A percentile compares a stretch with the other conserved stretches of the same genome.
Conservation (phyloP, 2,329 filamentous ascomycete genomes). For the Ophiostoma sp. region DNA sequence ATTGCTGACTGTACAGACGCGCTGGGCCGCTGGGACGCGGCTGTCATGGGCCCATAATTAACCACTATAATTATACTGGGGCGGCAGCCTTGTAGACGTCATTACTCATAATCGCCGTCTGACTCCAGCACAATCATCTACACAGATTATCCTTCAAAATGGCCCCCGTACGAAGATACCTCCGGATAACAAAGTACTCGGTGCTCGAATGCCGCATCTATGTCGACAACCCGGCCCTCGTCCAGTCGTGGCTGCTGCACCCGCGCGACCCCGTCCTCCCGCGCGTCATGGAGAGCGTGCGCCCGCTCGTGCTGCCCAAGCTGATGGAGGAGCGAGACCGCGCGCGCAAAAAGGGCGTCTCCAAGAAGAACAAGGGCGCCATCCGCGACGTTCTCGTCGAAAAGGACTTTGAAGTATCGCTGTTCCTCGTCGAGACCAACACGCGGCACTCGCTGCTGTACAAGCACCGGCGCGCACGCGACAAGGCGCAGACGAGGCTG, state of each 20-base stretch:
- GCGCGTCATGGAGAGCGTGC: constrained; percentile 77
- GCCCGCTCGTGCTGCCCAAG: constrained; percentile 83
- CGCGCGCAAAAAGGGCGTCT: constrained; percentile 54
- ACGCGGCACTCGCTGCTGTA: constrained; percentile 81
- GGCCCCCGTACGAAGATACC: constrained; percentile 83
- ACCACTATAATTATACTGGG: constrained; percentile 7
- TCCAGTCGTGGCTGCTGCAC: constrained; percentile 77
- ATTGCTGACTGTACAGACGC: constrained; percentile 7
- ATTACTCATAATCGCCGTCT: background rate
- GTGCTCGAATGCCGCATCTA: constrained; percentile 97
- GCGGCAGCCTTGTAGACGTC: constrained; percentile 16
- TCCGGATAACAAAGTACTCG: constrained; percentile 87
- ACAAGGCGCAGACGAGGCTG: constrained; percentile 49
- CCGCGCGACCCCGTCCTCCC: constrained; percentile 70
- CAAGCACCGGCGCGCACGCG: constrained; percentile 73
- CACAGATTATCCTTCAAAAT: constrained; percentile 43
- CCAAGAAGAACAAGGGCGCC: constrained; percentile 60
- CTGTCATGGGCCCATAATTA: background rate
- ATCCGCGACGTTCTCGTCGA: constrained; percentile 83
- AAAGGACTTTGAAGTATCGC: constrained; percentile 92
- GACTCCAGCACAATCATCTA: background rate
- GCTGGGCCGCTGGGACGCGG: background rate
- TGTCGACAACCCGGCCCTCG: constrained; percentile 80
- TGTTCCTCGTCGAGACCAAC: constrained; percentile 83
- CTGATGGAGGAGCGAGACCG: constrained; percentile 78